phyloP scores from a whole-genome alignment of 2,329 filamentous ascomycete species.

The Mycocentrospora acerina region DNA sequence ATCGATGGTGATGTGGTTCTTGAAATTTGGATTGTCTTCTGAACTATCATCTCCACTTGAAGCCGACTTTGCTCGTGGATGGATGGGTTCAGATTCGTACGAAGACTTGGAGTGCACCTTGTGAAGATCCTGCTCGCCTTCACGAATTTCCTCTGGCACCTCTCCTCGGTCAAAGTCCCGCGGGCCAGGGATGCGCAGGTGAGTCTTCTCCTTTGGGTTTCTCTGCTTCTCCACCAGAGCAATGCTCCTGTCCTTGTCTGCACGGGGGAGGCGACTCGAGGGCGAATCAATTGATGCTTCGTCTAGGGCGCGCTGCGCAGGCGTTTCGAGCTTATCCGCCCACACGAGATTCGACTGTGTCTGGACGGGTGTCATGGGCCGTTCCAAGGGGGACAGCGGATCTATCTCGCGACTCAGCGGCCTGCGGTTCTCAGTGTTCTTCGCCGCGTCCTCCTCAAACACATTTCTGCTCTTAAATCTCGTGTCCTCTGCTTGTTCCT shows the following conservation, averaged over 20 bases:
- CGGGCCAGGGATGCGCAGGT: slow-evolving; percentile 87
- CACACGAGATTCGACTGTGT: slow-evolving; percentile 21
- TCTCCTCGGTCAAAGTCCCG: slow-evolving; percentile 85
- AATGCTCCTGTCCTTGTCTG: slow-evolving; percentile 75
- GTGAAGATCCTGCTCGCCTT: slow-evolving; percentile 38
- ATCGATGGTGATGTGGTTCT: slow-evolving; percentile 66
- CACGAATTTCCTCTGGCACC: slow-evolving; percentile 62
- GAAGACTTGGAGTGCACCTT: slow-evolving; percentile 20
- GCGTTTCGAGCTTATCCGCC: slow-evolving; percentile 24
- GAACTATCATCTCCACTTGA: slow-evolving; percentile 31
- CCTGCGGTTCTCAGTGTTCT: slow-evolving; percentile 23
- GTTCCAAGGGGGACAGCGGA: slow-evolving; percentile 21
- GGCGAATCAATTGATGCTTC: slow-evolving; percentile 66
- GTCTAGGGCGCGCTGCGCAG: slow-evolving; percentile 56
- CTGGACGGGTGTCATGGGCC: slow-evolving; percentile 14
- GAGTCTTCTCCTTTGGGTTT: slow-evolving; percentile 68
- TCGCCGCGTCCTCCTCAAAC: slow-evolving; percentile 50
- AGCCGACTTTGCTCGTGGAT: slow-evolving; percentile 27
- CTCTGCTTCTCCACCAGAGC: slow-evolving; percentile 84
- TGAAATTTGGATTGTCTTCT: slow-evolving; percentile 42
- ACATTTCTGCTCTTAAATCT: slow-evolving; percentile 55
- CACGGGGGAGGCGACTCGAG: slow-evolving; percentile 54
- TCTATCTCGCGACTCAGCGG: slow-evolving; percentile 14
- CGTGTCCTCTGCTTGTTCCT: slow-evolving; percentile 55
- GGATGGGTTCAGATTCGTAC: slow-evolving; percentile 23